Conservation (phyloP, 805 yeast genomes). For the Candida coleopterorum region DNA sequence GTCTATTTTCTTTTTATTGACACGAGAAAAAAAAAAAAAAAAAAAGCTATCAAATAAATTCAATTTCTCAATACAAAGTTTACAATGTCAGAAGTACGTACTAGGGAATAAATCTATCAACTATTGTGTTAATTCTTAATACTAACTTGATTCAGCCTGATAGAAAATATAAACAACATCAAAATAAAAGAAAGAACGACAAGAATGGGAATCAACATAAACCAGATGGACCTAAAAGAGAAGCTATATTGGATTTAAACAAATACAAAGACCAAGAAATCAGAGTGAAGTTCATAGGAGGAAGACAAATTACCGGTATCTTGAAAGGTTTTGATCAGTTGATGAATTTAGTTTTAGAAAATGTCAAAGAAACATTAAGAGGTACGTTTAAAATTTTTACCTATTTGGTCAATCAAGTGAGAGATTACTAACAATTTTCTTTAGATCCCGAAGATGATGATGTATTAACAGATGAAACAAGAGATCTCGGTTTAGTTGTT, state of each 20-base stretch:
- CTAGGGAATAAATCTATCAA: neutral
- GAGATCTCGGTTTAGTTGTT: conserved; percentile 73
- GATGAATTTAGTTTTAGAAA: conserved; percentile 73
- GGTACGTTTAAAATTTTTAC: too few species aligned
- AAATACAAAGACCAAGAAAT: conserved; percentile 70
- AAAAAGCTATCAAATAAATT: neutral
- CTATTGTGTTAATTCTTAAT: too few species aligned
- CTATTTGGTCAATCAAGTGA: too few species aligned
- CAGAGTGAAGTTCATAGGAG: conserved; percentile 78
- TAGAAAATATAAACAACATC: conserved; percentile 4
- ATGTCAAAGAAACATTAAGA: conserved; percentile 61
- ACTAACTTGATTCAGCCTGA: neutral
- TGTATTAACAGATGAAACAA: conserved; percentile 49
- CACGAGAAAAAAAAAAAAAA: conserved; percentile 5
- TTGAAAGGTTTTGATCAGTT: conserved; percentile 82
- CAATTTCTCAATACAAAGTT: too few species aligned
- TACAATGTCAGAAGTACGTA: conserved; percentile 6
- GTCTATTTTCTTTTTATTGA: too few species aligned
- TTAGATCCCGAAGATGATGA: conserved; percentile 60
- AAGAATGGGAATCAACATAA: conserved; percentile 11
- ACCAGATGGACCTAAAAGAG: conserved; percentile 79
- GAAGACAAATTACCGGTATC: conserved; percentile 75
- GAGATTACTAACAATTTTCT: conserved; percentile 8
- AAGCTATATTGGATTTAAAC: conserved; percentile 78
- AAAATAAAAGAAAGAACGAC: conserved; percentile 18